Base-by-base conservation (phyloP, 1,284 basidiomycete genomes). In the Rhodotorula sp. region DNA sequence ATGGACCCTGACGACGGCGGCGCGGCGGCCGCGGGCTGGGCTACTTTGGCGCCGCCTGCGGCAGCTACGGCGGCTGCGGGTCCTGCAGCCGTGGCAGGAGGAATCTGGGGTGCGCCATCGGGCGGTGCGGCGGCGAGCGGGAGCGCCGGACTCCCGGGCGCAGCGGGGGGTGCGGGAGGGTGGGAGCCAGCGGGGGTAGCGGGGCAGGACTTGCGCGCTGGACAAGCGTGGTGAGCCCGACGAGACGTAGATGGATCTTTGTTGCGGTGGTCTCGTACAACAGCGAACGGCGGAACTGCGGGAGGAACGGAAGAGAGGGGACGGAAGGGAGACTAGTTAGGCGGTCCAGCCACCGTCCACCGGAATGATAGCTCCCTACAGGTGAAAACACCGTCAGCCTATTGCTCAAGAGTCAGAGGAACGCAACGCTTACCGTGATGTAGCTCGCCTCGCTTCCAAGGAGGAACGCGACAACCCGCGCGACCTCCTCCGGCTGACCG, bases 271-370 rank as follows among this genome's bases (percentile, higher is more conserved):
- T 5, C 36, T 34, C 22, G 55, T 21, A 56, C 9, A 37, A 32
- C 55, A 37, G 37, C 21, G 13, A 37, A 9, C 9, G 34, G 27
- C 0, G 36, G 9, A 19, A 37, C 9, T 25, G 13, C 12, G 32
- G 5, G 54, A 36, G 12, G 1, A 19, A 32, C 22, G 12, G 21
- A 41, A 27, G 27, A n/a, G n/a, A 19, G 39, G 3, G 41, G 29
- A 15, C 13, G 22, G 54, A 55, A 10, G 29, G 32, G 34, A 27
- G 22, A 10, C 15, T 25, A 8, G 19, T 66, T 37, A 75, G 0
- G 61, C 67, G 2, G 73, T 55, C 67, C 61, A 64, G 0, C 73
- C 73, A 9, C 75, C 75, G 19, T 76, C 75, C 0, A 76, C 75
- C 2, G 75, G 75, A 8, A 76, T 48, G 9, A 71, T 65, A 1